Conservation (phyloP, 306 rosid species). For the Malus domestica region ASM211411v1 NC_041797.1:31928501-31929000, state of each 20-base stretch:
- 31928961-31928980: constrained; percentile 52
- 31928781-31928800: constrained; percentile 75
- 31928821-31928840: constrained; percentile 71
- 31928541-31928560: neutral
- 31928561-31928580: neutral
- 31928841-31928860: constrained; percentile 52
- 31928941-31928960: constrained; percentile 47
- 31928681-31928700: constrained; percentile 59
- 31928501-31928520: neutral
- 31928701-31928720: constrained; percentile 59
- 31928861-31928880: constrained; percentile 71
- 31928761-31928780: constrained; percentile 56
- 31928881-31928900: constrained; percentile 73
- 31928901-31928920: constrained; percentile 47
- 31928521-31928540: neutral
- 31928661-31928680: constrained; percentile 59
- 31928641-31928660: constrained; percentile 37
- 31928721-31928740: constrained; percentile 78
- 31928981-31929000: constrained; percentile 37
- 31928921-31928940: constrained; percentile 49
- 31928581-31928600: neutral
- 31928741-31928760: constrained; percentile 64
- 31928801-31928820: constrained; percentile 51
- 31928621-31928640: neutral
- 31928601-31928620: neutral